A percentile compares a stretch with the other conserved stretches of the same genome.
These are phyloP conservation scores for Salix purpurea DNA, from an alignment of 345 rosid species.

Conservation along the genomic window DNA sequence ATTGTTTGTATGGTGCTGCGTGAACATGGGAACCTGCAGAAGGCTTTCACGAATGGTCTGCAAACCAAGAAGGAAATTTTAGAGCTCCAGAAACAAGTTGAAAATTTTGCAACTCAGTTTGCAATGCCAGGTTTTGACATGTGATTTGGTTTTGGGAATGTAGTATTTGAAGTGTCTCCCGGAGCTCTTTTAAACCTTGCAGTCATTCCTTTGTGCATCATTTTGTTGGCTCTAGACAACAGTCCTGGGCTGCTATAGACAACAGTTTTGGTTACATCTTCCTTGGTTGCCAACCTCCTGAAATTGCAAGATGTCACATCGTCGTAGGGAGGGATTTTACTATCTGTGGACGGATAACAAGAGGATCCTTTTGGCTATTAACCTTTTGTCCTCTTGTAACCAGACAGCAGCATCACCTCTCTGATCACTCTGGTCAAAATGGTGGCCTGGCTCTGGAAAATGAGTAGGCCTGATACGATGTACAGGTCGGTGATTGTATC, in stretches of 20 bases:
- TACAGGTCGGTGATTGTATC: neutral
- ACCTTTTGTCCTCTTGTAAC: neutral
- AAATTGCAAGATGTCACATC: neutral
- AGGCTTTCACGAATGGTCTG: conserved; percentile 13
- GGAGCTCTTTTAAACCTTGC: neutral
- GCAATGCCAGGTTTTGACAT: conserved; percentile 27
- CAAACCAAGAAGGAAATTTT: conserved; percentile 12
- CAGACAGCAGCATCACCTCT: neutral
- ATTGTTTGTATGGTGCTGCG: conserved; percentile 10
- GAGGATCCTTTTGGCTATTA: neutral
- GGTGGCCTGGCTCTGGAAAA: neutral
- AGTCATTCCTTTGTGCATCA: neutral
- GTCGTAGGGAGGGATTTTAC: neutral
- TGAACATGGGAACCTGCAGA: conserved; percentile 14
- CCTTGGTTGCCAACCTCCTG: neutral
- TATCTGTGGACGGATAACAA: neutral
- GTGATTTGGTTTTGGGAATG: neutral
- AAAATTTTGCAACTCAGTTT: conserved; percentile 28
- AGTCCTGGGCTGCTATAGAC: neutral
- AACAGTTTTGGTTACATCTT: neutral
- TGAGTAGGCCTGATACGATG: neutral
- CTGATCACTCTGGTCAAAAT: neutral
- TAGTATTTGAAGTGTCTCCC: neutral
- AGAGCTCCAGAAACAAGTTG: conserved; percentile 21
- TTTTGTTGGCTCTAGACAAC: neutral